Base-by-base conservation (phyloP, 177 flowering plant genomes). In the Vitis hybrid region DNA sequence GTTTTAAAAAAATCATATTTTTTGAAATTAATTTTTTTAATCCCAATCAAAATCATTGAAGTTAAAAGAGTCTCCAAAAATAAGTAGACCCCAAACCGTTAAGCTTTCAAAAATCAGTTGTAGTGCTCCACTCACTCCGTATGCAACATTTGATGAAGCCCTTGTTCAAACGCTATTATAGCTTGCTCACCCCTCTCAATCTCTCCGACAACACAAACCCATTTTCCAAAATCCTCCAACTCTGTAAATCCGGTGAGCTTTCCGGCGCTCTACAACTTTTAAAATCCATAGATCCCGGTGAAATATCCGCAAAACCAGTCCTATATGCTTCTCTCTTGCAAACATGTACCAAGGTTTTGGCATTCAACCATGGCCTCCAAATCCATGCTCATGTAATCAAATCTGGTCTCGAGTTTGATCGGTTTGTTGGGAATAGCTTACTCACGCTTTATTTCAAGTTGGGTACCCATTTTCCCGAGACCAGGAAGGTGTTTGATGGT, bases 391-490 rank as follows among this genome's bases (percentile, higher is more conserved):
- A 86, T 63, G 62, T 84, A 7, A 58, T 90, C 62, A 92, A 95
- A 72, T 85, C 92, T 1, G 94, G 97, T 38, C 86, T 92, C 18
- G 83, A 82, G n/a, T 71, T 77, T 3, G 90, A 95, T 64, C 84
- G 88, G 0, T 90, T 88, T 31, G 89, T 92, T 4, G 97, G 97
- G 2, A 95, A 95, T 56, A 89, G 92, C 78, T 78, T 95, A 59
- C 84, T 92, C 4, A 72, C 95, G 24, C 64, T 89, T 14, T 90
- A 92, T 70, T 88, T 90, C 80, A 95, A 91, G 68, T 64, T 88
- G 75, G 75, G 83, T 13, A 54, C 77, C 3, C 69, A 80, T 68
- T 77, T 90, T 58, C 24, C 44, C 0, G 83, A 88, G 51, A 79
- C 95, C 19, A 75, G 80, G 47, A 82, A 69, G 33, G 80, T 90